Evolutionary conservation across 2,329 filamentous ascomycete species (phyloP), one percentile per base, ranked within the genome.

Genomic region (Colletotrichum tropicicola): DNA sequence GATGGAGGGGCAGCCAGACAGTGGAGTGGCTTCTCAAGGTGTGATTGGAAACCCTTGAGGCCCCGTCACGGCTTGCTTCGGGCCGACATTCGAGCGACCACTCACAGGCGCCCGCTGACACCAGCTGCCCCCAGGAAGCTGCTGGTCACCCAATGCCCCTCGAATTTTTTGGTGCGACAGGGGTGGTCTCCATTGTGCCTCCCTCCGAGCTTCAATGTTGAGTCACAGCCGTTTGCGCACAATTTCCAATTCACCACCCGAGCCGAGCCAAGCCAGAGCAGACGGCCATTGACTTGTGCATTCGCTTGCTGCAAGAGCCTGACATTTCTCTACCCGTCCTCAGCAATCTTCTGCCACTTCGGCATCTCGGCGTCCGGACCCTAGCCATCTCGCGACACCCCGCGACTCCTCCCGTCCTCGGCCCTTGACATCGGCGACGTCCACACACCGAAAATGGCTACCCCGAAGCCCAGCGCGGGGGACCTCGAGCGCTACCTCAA

Each of bases 401-500:
- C 52, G 47, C 37, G 32, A 57, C 15, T 41, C 60, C 27, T 19
- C 59, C 47, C 49, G 43, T 35, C 6, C 27, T 53, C 48, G 53
- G 39, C 28, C 47, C 32, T 35, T 41, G 23, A n/a, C 17, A 19
- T 35, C 58, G 51, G 37, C 47, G 23, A 45, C 65, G 27, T 37
- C 30, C 55, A 52, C 54, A 43, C 23, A 30, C 56, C 27, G 13
- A 69, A 41, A 56, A 92, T 92, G 89, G 84, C 89, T 64, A 78
- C 85, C 59, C 76, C 82, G n/a, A 80, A 81, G 59, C 78, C 80
- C 70, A 82, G 85, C 71, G 89, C 92, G 77, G 93, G 93, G 44
- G 91, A 90, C 70, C 82, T 98, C 68, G 87, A 90, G 48, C 91
- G 90, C 51, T 96, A 93, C 72, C 86, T 97, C 69, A 92, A 91